Percentiles rank a stretch among this genome's conserved stretches.
Conservation (phyloP, 2,329 filamentous ascomycete genomes). For the Periglandula ipomoeae region DNA sequence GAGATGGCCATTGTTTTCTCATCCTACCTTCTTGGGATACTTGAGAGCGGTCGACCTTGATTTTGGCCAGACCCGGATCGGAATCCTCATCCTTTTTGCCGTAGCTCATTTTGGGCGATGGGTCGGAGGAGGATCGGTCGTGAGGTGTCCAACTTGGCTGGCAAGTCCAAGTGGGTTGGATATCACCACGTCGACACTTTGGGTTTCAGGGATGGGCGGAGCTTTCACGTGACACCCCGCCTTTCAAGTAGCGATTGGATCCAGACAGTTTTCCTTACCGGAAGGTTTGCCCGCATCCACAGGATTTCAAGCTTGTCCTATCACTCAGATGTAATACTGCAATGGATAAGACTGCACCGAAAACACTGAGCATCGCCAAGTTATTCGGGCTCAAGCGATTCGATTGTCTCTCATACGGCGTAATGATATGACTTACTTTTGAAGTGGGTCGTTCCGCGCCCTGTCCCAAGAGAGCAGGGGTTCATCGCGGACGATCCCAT, state of each 20-base stretch:
- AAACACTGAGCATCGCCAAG: no score
- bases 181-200: slow-evolving; percentile 31
- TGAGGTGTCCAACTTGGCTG: slow-evolving; percentile 24
- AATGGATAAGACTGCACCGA: no score
- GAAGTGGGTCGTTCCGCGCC: no score
- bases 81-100: slow-evolving; percentile 99
- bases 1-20: slow-evolving; percentile 1
- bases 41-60: slow-evolving; percentile 95
- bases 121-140: slow-evolving; percentile 21
- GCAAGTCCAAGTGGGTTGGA: slow-evolving; percentile 17
- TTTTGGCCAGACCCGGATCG: slow-evolving; percentile 63
- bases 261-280: no score
- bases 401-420: no score
- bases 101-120: slow-evolving; percentile 71
- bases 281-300: no score
- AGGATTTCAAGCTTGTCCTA: no score
- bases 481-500: no score
- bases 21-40: slow-evolving; percentile 94
- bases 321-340: no score
- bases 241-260: slow-evolving; percentile 9
- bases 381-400: no score
- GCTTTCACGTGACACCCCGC: slow-evolving; percentile 25
- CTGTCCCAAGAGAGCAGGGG: no score
- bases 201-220: slow-evolving; percentile 22
- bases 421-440: no score